These are phyloP conservation scores for Solanum corneliomulleri DNA, from an alignment of 257 asterid genomes.

Conservation along the genomic window DNA sequence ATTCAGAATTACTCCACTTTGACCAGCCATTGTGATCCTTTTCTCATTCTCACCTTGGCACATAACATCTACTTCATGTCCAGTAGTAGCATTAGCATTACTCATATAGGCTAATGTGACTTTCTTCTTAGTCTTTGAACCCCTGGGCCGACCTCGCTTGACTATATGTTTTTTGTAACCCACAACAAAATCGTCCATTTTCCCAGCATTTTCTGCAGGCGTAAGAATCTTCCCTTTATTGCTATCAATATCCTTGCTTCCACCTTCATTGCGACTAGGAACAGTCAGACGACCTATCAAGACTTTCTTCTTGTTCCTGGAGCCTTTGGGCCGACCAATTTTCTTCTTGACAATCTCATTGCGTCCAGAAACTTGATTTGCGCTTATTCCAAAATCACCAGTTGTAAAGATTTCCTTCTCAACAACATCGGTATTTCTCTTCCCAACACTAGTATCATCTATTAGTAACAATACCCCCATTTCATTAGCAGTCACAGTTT, in stretches of 20 bases:
- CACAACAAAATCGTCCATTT: neutral
- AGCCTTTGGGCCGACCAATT: neutral
- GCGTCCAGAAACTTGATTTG: neutral
- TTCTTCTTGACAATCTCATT: slow-evolving; percentile 2
- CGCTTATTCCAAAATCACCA: neutral
- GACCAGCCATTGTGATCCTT: neutral
- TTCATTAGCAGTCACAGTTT: neutral
- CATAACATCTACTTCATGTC: neutral
- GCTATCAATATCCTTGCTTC: neutral
- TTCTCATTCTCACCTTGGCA: neutral
- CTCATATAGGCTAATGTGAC: neutral
- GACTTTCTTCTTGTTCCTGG: slow-evolving; percentile 9
- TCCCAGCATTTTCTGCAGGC: neutral
- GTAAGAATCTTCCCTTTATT: neutral
- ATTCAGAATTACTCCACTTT: neutral
- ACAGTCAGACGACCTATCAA: neutral
- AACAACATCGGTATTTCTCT: neutral
- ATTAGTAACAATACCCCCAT: neutral
- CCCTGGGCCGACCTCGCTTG: slow-evolving; percentile 8
- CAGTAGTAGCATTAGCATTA: neutral
- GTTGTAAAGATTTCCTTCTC: neutral
- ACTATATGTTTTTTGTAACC: neutral
- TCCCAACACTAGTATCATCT: neutral
- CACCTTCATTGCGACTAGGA: neutral
- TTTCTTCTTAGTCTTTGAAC: neutral